phyloP scores from a whole-genome alignment of 352 stramenopile genomes.

The Phytophthora tentaculata region DNA sequence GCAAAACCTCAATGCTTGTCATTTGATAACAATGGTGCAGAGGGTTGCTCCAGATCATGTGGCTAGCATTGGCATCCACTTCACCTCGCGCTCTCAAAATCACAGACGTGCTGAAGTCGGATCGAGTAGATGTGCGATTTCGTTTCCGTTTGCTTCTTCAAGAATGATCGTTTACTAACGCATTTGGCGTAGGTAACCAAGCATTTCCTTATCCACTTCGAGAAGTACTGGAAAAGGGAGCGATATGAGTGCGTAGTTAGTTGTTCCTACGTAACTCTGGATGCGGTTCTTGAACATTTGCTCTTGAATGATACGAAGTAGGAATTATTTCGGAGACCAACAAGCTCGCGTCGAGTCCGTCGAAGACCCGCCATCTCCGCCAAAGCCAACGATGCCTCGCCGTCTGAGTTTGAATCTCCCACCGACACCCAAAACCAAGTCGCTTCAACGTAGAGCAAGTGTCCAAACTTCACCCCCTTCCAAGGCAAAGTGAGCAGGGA shows the following conservation, averaged over 20 bases:
- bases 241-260: constrained; percentile 57
- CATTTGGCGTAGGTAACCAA: constrained; percentile 52
- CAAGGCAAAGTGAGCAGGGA: constrained; percentile 12
- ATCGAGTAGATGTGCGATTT: constrained; percentile 53
- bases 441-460: constrained; percentile 52
- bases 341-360: constrained; percentile 1
- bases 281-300: neutral
- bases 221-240: constrained; percentile 85
- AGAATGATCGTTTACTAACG: constrained; percentile 2
- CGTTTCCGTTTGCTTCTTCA: neutral
- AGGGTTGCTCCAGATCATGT: constrained; percentile 86
- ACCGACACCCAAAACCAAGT: constrained; percentile 34
- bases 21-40: constrained; percentile 23
- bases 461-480: constrained; percentile 33
- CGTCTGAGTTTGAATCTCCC: constrained; percentile 57
- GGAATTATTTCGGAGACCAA: constrained; percentile 67
- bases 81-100: constrained; percentile 67
- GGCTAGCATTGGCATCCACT: constrained; percentile 73
- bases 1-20: neutral
- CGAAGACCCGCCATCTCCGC: constrained; percentile 13
- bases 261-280: neutral
- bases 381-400: constrained; percentile 30
- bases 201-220: constrained; percentile 73
- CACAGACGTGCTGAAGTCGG: constrained; percentile 75
- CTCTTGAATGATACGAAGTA: constrained; percentile 18